Percentiles rank a stretch among this genome's conserved stretches.
Conservation (phyloP, 106 monocot species). For the Dioscorea dumetorum region DNA sequence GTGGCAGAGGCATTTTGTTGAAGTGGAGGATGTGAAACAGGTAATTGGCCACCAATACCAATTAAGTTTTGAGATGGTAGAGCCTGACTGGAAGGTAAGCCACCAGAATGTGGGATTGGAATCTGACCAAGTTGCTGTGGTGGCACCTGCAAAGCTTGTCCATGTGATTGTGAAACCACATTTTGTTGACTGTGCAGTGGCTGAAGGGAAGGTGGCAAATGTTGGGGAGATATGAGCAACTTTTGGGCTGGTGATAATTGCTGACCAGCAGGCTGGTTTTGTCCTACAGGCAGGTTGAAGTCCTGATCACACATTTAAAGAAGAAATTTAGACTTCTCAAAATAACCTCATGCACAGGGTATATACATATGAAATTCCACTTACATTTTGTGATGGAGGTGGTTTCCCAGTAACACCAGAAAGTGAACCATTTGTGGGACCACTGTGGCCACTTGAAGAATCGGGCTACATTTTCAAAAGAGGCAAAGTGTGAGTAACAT, state of each 20-base stretch:
- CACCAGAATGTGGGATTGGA: constrained; percentile 49
- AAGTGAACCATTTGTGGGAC: constrained; percentile 38
- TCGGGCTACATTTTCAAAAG: constrained; percentile 26
- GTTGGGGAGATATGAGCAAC: constrained; percentile 32
- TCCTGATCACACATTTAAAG: constrained; percentile 23
- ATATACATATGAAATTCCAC: background rate
- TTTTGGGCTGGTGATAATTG: constrained; percentile 64
- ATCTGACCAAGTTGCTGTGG: constrained; percentile 47
- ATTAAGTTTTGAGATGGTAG: constrained; percentile 33
- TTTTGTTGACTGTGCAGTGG: constrained; percentile 41
- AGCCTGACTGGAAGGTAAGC: constrained; percentile 30
- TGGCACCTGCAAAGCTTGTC: constrained; percentile 36
- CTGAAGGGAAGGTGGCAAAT: constrained; percentile 39
- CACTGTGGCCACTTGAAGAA: constrained; percentile 25
- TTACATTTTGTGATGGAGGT: constrained; percentile 45
- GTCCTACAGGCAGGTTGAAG: constrained; percentile 41
- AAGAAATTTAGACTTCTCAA: background rate
- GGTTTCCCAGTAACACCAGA: constrained; percentile 17
- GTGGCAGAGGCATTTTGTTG: constrained; percentile 35
- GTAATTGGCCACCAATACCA: constrained; percentile 35
- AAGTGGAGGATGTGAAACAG: constrained; percentile 37
- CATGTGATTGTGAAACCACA: constrained; percentile 34
- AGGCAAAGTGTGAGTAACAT: constrained; percentile 4
- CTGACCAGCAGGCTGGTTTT: constrained; percentile 41
- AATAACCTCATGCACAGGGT: background rate